Conservation (phyloP, 208 protist species). For the Crithidia bombi region DNA sequence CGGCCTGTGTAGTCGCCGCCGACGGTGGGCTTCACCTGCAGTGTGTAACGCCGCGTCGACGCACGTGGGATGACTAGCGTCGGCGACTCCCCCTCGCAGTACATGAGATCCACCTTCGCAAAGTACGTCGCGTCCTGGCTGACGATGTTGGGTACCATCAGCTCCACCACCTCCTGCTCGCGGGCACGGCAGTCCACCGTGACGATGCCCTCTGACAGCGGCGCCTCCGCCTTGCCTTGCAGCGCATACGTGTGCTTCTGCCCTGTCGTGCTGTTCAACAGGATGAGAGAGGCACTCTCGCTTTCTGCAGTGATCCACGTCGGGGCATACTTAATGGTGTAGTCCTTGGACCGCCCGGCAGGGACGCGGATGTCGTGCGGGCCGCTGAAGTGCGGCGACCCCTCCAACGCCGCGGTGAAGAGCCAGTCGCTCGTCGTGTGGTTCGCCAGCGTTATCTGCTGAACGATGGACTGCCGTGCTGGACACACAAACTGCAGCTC, state of each 20-base stretch:
- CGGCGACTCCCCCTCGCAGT: conserved; percentile 68
- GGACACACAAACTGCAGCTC: conserved; percentile 88
- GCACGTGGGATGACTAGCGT: conserved; percentile 58
- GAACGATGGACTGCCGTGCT: conserved; percentile 86
- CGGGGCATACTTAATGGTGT: conserved; percentile 89
- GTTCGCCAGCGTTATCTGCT: conserved; percentile 92
- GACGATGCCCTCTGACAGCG: conserved; percentile 88
- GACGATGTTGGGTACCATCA: conserved; percentile 84
- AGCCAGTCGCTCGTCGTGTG: conserved; percentile 82
- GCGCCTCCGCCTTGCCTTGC: conserved; percentile 81
- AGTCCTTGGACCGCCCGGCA: conserved; percentile 66
- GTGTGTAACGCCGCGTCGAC: conserved; percentile 68
- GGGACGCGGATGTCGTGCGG: conserved; percentile 81
- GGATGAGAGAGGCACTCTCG: conserved; percentile 69
- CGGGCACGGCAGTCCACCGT: conserved; percentile 82
- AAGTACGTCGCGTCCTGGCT: conserved; percentile 66
- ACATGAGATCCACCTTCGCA: conserved; percentile 89
- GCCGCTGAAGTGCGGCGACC: conserved; percentile 82
- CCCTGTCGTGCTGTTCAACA: conserved; percentile 85
- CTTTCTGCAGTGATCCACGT: conserved; percentile 71
- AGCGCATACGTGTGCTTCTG: conserved; percentile 91
- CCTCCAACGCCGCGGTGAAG: conserved; percentile 74
- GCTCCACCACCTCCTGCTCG: conserved; percentile 48
- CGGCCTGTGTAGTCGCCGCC: conserved; percentile 85
- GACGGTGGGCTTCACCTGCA: conserved; percentile 77